Base-by-base conservation (phyloP, 2,329 filamentous ascomycete species). In the Cytospora chrysosperma region DNA sequence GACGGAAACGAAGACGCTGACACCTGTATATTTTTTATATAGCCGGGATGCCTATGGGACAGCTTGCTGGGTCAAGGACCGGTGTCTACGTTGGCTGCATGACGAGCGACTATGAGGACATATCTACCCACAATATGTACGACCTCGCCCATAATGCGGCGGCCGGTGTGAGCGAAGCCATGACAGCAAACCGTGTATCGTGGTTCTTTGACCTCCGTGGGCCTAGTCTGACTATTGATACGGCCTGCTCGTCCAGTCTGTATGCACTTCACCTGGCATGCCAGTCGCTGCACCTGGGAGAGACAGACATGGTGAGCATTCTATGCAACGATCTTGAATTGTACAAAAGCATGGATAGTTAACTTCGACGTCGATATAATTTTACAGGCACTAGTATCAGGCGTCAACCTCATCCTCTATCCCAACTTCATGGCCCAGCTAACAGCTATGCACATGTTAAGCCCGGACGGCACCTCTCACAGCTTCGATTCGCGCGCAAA, bases 401-500 rank as follows among this genome's bases (percentile, higher is more conserved):
- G 73, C 10, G 67, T 67, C n/a, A 77, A 74, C 52, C 65, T 79
- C 3, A 73, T 78, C 12, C 62, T 76, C 8, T 68, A 68, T 7
- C 76, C 75, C 0, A 66, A 69, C 72, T 50, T 72, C 69, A 8
- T n/a, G n/a, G 69, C 72, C 4, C 65, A 70, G 0, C 71, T 78
- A 68, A 69, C 71, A 3, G 70, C 75, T 43, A 70, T 76, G 40
- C 74, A 75, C 2, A 70, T 79, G 0, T 68, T 81, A 3, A 75
- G 74, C 5, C 68, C 71, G 0, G 69, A 72, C 1, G 76, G 74
- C 34, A 65, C 73, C 28, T 70, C 70, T 47, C 70, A 74, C 53
- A 72, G 72, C 1, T 82, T 80, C 64, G 80, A 81, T 54, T 70
- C 74, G 3, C 69, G 72, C 10, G 83, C 80, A 0, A 74, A 82